A percentile compares a stretch with the other conserved stretches of the same genome.
Conservation (phyloP, 495 filamentous ascomycete species). For the Daldinia bambusicola region DNA sequence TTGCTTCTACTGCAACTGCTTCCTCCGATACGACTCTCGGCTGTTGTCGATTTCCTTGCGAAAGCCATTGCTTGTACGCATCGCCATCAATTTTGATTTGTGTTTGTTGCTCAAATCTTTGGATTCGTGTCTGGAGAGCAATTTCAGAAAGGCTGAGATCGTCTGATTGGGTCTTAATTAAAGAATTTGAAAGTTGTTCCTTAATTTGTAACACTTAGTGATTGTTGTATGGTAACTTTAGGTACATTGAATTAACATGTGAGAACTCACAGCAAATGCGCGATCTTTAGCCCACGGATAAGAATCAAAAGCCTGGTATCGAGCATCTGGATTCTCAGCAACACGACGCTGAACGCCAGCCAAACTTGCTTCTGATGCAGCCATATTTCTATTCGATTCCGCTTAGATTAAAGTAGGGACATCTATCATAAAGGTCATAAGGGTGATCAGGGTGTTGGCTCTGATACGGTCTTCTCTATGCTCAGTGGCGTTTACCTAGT, state of each 20-base stretch:
- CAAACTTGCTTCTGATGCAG: conserved; percentile 31
- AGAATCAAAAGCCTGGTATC: conserved; percentile 47
- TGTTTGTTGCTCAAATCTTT: conserved; percentile 55
- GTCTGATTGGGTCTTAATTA: conserved; percentile 24
- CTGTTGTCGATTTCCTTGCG: conserved; percentile 19
- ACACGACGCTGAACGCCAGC: conserved; percentile 43
- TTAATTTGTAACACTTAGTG: conserved; percentile 15
- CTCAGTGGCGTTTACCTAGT: neutral
- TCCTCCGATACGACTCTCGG: conserved; percentile 44
- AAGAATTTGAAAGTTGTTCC: conserved; percentile 34
- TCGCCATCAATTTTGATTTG: conserved; percentile 50
- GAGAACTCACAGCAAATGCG: conserved; percentile 49
- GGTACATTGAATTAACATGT: neutral
- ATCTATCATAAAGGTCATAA: too few relatives aligned
- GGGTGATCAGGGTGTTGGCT: too few relatives aligned
- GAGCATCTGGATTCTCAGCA: conserved; percentile 41
- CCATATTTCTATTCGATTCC: conserved; percentile 26
- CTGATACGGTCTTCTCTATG: too few relatives aligned
- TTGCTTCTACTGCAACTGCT: conserved; percentile 32
- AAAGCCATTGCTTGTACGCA: conserved; percentile 51
- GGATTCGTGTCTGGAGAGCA: conserved; percentile 55
- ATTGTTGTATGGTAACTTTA: conserved; percentile 1
- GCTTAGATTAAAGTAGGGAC: neutral
- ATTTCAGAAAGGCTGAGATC: conserved; percentile 44
- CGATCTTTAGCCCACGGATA: conserved; percentile 49